Base-by-base conservation (phyloP, 306 rosid species). In the Potentilla sterilis region DNA sequence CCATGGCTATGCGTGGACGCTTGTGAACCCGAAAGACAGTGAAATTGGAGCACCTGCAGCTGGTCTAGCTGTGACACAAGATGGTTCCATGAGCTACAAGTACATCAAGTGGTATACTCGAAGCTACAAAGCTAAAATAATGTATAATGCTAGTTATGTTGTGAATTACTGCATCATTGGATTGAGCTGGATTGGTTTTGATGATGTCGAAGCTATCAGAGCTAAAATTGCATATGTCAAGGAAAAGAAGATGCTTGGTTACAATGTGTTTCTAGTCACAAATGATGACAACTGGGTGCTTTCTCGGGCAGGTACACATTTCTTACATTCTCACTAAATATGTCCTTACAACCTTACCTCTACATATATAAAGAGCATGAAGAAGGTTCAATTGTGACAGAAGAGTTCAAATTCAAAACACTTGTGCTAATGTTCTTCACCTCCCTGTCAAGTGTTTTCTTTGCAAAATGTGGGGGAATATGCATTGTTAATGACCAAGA, bases 1-100 rank as follows among this genome's bases (percentile, higher is more conserved):
- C 63, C 82, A 80, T 10, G 85, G 93, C 19, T 86, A 63, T 75
- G 79, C 86, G 13, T 85, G 92, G 92, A 34, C n/a, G 0, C 69
- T 83, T 44, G 43, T 2, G 14, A 67, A 85, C 77, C 65, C 86
- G 34, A 77, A 81, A 1, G 42, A 14, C 19, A 59, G 57, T 19
- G 78, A 75, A 24, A 34, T 88, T 1, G 77, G 78, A 24, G 77
- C 83, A 1, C 55, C 71, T 13, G 86, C 88, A 0, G 51, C 61
- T 0, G 81, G 81, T 42, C 34, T 34, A 11, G 76, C 76, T 18
- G 6, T 48, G 55, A 76, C 75, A 6, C 2, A 3, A 0, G 79
- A 46, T 8, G 85, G 84, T 1, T 77, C 77, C 13, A 65, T 84
- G 69, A 77, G 54, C 72, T 83, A 86, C 46, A 58, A 35, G 73